Base-by-base conservation (phyloP, 2,329 filamentous ascomycete species). In the Phaeosphaeria sp. region DNA sequence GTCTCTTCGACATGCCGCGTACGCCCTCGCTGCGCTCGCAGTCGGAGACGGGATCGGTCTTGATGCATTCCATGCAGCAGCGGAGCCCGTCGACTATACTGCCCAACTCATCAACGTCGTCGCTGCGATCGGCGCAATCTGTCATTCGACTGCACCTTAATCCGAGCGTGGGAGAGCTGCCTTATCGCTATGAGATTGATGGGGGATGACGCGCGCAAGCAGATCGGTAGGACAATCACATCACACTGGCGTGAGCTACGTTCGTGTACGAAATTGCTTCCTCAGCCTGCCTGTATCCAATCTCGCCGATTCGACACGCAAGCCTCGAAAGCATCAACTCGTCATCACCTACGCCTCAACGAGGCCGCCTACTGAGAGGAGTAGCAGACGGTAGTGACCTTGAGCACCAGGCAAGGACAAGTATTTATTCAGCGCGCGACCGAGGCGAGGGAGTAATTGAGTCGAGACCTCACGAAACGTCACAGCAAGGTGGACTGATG, bases 81-180 rank as follows among this genome's bases (percentile, higher is more conserved):
- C 30, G 71, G 22, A 73, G 72, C 51, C 72, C 70, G 7, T 71
- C 67, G 11, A 75, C 71, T 1, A 60, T 74, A 11, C 30, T 74
- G 17, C 68, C 70, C 0, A 74, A 71, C 52, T 76, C 72, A 13
- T 72, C 71, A 21, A 61, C 66, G 20, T 71, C 68, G 20, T 74
- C 72, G 46, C 21, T 76, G 36, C 52, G 68, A n/a, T 73, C 71
- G 2, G 65, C 56, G 11, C 59, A 62, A 5, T 72, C 67, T 17
- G 67, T 74, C 9, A 72, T 77, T 2, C 51, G 71, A 11, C 52
- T 76, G 27, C 66, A 63, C 46, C 58, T 56, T 4, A 69, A 62
- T 49, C 68, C 73, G 3, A 64, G 64, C 15, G 52, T 56, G 46
- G 73, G 72, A 18, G 72, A 75, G 5, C 47, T 75, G 50, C 75